Evolutionary conservation across 345 rosid species (phyloP).

Genomic region (Pelargonium nanum): DNA sequence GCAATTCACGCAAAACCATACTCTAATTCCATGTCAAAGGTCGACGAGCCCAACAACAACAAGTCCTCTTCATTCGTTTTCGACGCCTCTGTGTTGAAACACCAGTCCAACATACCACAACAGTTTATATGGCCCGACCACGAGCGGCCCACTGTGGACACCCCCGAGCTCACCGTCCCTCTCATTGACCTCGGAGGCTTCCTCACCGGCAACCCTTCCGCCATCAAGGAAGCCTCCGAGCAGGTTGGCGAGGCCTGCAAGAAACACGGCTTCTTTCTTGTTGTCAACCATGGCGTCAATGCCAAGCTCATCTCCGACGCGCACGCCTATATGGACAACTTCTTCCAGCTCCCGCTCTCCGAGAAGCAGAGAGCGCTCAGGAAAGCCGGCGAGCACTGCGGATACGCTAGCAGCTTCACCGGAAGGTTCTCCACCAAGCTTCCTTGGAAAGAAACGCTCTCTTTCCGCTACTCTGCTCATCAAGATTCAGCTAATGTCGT

Average conservation of each 20-base stretch:
- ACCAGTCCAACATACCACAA: conserved; percentile 45
- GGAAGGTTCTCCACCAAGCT: conserved; percentile 81
- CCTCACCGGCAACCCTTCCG: conserved; percentile 42
- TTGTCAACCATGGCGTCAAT: conserved; percentile 78
- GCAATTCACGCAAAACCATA: conserved; percentile 17
- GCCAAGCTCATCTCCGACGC: conserved; percentile 49
- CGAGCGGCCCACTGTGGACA: conserved; percentile 45
- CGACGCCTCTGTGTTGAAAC: conserved; percentile 45
- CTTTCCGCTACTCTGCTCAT: conserved; percentile 52
- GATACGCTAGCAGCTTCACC: conserved; percentile 96
- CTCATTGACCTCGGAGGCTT: conserved; percentile 55
- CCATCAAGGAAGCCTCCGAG: conserved; percentile 45
- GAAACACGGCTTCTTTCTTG: conserved; percentile 84
- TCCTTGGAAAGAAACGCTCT: conserved; percentile 97
- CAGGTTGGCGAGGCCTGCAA: conserved; percentile 60
- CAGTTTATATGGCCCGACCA: conserved; percentile 90
- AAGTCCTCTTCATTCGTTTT: conserved; percentile 49
- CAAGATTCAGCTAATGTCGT: conserved; percentile 29
- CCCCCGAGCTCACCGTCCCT: conserved; percentile 62
- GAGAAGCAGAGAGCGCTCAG: conserved; percentile 74
- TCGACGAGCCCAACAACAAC: conserved; percentile 6
- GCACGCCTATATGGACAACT: conserved; percentile 51
- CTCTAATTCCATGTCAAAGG: too few relatives aligned
- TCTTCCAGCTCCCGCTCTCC: conserved; percentile 63
- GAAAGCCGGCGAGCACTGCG: conserved; percentile 72